phyloP scores from a whole-genome alignment of 225 moss, liverwort and hornwort genomes.

The Sphagnum tenellum region DNA sequence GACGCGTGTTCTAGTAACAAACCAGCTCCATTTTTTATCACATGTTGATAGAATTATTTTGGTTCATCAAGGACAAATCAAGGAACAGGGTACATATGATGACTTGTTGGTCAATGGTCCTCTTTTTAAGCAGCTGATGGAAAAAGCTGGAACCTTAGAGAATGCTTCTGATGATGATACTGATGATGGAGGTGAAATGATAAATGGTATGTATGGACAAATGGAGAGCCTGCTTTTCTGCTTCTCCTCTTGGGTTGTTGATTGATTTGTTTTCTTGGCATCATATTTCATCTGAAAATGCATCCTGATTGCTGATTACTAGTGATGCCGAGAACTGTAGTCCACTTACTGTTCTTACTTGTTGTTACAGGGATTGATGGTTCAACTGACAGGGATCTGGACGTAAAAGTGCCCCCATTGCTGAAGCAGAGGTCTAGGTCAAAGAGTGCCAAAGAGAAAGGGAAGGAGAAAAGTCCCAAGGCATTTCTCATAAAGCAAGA shows the following conservation, averaged over 20 bases:
- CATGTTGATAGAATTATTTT: constrained; percentile 63
- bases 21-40: constrained; percentile 64
- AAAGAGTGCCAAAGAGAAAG: constrained; percentile 33
- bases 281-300: no score
- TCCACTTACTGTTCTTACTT: no score
- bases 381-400: no score
- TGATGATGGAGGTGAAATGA: constrained; percentile 4
- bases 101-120: constrained; percentile 45
- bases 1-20: constrained; percentile 62
- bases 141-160: constrained; percentile 78
- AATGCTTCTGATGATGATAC: constrained; percentile 40
- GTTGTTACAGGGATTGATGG: no score
- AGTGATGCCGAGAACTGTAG: no score
- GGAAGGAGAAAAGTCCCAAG: constrained; percentile 20
- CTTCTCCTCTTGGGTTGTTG: not conserved
- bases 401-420: constrained; percentile 4
- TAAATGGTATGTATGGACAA: constrained; percentile 14
- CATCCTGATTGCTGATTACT: no score
- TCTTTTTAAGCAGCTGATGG: constrained; percentile 64
- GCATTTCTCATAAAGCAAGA: constrained; percentile 58
- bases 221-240: not conserved
- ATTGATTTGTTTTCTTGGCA: no score
- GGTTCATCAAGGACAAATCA: constrained; percentile 50
- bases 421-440: constrained; percentile 19
- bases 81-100: constrained; percentile 64